These are phyloP conservation scores for Aaosphaeria pasadenensis DNA, from an alignment of 2,329 filamentous ascomycete genomes.

Conservation along the genomic window DNA sequence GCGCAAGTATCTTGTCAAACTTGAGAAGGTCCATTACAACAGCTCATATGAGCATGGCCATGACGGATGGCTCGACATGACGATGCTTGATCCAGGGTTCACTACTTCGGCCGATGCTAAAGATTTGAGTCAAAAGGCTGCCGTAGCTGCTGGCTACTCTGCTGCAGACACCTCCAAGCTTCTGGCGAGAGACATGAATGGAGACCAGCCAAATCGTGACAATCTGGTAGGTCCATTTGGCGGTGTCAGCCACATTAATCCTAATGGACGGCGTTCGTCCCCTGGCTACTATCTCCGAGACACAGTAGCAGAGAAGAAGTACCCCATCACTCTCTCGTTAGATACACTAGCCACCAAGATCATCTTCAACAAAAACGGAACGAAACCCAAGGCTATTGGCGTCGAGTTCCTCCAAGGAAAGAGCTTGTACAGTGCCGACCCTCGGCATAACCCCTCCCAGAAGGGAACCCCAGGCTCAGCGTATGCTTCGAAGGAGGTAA, in stretches of 20 bases:
- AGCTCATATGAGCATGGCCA: slow-evolving; percentile 19
- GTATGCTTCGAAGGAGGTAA: slow-evolving; percentile 32
- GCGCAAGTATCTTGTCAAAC: slow-evolving; percentile 50
- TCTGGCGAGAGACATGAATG: slow-evolving; percentile 18
- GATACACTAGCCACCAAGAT: slow-evolving; percentile 43
- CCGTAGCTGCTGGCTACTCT: slow-evolving; percentile 13
- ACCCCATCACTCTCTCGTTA: slow-evolving; percentile 28
- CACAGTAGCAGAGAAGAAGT: slow-evolving; percentile 41
- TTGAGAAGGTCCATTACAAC: slow-evolving; percentile 23
- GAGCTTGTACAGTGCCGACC: slow-evolving; percentile 43
- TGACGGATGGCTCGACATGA: slow-evolving; percentile 23
- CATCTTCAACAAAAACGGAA: slow-evolving; percentile 30
- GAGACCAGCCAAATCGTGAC: slow-evolving; percentile 13
- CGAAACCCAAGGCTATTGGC: slow-evolving; percentile 39
- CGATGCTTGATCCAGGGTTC: slow-evolving; percentile 20
- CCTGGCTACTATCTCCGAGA: slow-evolving; percentile 46
- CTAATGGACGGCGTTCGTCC: slow-evolving; percentile 19
- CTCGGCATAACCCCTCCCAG: slow-evolving; percentile 28
- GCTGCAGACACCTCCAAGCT: slow-evolving; percentile 9
- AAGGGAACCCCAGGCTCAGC: slow-evolving; percentile 34
- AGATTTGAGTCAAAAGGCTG: slow-evolving; percentile 9
- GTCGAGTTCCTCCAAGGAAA: slow-evolving; percentile 44
- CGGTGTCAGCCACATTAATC: slow-evolving; percentile 23
- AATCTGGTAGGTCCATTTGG: slow-evolving; percentile 18
- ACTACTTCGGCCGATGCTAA: slow-evolving; percentile 14